Evolutionary conservation across 1,284 basidiomycete genomes (phyloP).

Genomic region (Lentinus polychrous): DNA sequence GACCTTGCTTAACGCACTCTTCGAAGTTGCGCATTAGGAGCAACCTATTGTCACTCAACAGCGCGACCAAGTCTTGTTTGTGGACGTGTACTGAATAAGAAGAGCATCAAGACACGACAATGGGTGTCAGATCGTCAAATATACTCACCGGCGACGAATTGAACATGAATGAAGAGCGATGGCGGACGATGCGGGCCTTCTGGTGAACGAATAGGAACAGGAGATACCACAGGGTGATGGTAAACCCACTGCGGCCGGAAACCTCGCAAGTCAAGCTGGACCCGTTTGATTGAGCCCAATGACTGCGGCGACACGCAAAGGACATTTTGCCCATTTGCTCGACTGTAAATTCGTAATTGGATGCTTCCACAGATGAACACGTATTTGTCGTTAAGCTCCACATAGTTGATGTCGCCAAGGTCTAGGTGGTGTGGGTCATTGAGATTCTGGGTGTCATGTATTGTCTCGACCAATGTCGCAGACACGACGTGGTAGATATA

Average conservation of each 20-base stretch:
- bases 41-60: constrained; percentile 37
- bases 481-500: constrained; percentile 58
- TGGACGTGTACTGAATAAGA: constrained; percentile 48
- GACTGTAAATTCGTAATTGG: constrained; percentile 46
- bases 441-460: constrained; percentile 34
- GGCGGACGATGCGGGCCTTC: too few relatives aligned
- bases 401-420: constrained; percentile 48
- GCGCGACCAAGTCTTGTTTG: constrained; percentile 46
- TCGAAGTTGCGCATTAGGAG: constrained; percentile 51
- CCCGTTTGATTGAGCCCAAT: not conserved
- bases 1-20: constrained; percentile 28
- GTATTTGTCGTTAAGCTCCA: constrained; percentile 55
- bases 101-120: too few relatives aligned
- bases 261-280: constrained; percentile 2
- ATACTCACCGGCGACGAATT: too few relatives aligned
- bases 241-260: too few relatives aligned
- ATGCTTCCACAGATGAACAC: constrained; percentile 51
- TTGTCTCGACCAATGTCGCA: constrained; percentile 36
- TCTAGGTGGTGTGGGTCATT: constrained; percentile 5
- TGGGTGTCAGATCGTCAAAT: too few relatives aligned
- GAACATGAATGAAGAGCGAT: too few relatives aligned
- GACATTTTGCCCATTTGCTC: constrained; percentile 37
- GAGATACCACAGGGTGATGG: too few relatives aligned
- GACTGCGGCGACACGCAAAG: constrained; percentile 27
- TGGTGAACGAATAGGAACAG: too few relatives aligned